phyloP scores from a whole-genome alignment of 208 protist genomes.

The Phytomonas sp. region DNA sequence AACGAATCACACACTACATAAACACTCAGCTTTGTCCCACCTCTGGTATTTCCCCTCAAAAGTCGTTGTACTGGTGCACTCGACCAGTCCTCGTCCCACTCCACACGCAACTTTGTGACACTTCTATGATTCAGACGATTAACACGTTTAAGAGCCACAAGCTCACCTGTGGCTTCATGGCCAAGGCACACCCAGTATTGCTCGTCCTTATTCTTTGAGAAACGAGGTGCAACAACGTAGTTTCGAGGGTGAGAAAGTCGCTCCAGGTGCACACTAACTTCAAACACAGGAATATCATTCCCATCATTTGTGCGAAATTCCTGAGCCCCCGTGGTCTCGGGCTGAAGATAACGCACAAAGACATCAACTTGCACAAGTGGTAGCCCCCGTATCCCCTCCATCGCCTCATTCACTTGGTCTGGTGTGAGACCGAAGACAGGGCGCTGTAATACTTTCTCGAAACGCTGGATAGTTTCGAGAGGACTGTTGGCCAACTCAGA shows the following conservation, averaged over 20 bases:
- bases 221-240: conserved; percentile 74
- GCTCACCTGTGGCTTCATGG: conserved; percentile 75
- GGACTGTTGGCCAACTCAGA: conserved; percentile 75
- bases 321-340: conserved; percentile 15
- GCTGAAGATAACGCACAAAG: conserved; percentile 12
- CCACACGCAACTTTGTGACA: conserved; percentile 53
- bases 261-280: conserved; percentile 50
- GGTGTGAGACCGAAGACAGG: conserved; percentile 32
- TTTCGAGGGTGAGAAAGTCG: conserved; percentile 42
- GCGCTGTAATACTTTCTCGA: conserved; percentile 47
- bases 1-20: conserved; percentile 90
- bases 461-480: conserved; percentile 23
- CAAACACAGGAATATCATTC: conserved; percentile 31
- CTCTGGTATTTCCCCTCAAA: conserved; percentile 6
- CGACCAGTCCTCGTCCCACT: conserved; percentile 85
- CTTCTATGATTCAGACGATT: conserved; percentile 47
- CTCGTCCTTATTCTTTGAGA: conserved; percentile 88
- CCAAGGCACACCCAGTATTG: conserved; percentile 90
- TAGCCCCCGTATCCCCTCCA: conserved; percentile 65
- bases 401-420: conserved; percentile 50
- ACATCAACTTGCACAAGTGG: conserved; percentile 74
- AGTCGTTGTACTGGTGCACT: not conserved
- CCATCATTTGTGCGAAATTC: conserved; percentile 1
- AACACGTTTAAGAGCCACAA: conserved; percentile 90
- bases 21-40: conserved; percentile 44